These are phyloP conservation scores for Fraxinus quadrangulata DNA, from an alignment of 257 asterid species.

Conservation along the genomic window DNA sequence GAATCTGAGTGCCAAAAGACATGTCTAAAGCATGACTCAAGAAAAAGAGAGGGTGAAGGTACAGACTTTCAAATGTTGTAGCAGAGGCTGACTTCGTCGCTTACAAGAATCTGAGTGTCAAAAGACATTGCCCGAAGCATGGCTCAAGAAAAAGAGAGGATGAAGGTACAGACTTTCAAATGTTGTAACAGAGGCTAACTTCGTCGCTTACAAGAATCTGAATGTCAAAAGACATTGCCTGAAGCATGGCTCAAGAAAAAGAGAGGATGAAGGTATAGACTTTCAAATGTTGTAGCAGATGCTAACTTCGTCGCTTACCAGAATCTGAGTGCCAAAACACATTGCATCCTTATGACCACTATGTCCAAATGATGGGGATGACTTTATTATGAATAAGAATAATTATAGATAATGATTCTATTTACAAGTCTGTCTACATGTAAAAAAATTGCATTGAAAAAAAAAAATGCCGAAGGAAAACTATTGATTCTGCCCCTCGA, in stretches of 20 bases:
- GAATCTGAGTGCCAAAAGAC: neutral
- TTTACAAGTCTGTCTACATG: slow-evolving; percentile 16
- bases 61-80: no score
- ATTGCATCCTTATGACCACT: neutral
- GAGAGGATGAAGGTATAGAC: no score
- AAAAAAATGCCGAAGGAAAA: neutral
- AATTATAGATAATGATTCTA: slow-evolving; percentile 7
- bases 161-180: no score
- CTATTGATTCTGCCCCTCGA: slow-evolving; percentile 14
- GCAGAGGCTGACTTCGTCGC: neutral
- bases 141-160: no score
- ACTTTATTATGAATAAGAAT: neutral
- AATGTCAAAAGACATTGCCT: neutral
- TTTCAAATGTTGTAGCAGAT: neutral
- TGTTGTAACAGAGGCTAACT: neutral
- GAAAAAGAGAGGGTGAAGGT: no score
- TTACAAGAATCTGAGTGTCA: neutral
- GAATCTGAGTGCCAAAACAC: neutral
- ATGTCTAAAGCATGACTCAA: no score
- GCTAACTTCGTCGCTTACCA: neutral
- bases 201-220: neutral
- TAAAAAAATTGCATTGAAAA: slow-evolving; percentile 5
- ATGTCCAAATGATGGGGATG: neutral
- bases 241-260: no score
- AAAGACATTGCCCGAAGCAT: neutral